Evolutionary conservation across 176 grass and related monocot species (phyloP), one percentile per base, ranked within the genome.

Genomic region (Oryza coarctata): DNA sequence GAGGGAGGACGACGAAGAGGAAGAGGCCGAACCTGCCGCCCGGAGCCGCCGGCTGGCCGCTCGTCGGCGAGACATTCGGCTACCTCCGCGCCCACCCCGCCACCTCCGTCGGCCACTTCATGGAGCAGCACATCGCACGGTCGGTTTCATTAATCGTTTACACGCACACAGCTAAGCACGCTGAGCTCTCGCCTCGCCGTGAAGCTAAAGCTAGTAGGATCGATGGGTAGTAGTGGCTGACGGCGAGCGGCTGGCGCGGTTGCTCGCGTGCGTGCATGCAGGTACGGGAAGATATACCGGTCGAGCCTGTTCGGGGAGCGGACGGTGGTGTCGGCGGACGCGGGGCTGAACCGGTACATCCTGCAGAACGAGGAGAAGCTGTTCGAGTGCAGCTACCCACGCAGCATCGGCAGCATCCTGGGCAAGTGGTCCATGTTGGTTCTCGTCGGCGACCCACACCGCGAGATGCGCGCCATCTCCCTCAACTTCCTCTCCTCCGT

Each of bases 371-470:
- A 98, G 57, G 96, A 91, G 29, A 69, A 83, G 47, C 87, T 87
- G 79, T 98, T 98, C 67, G 90, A 98, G 90, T 93, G 93, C 68
- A 93, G 93, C 85, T 98, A 95, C 91, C 96, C 96, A 20, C 88
- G 82, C 64, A 98, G 96, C 93, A 95, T 98, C 78, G 86, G 90
- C 36, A 87, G 89, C 55, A 98, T 98, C 69, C 77, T 98, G 18
- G 96, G 96, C 11, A 98, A 98, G 89, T 95, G 89, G 91, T 98
- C 96, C 0, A 93, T 95, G 96, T 76, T 98, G 3, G 93, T 98
- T 15, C 82, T 95, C 11, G 82, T 91, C 0, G 96, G 96, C 22
- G 89, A 95, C 67, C 85, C 87, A 28, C 96, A 98, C 73, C 74
- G 88, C 10, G 87, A 95, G 84, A 98, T 95, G 93, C 81, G 90